phyloP scores from a whole-genome alignment of 1,139 yeast genomes.

The Debaryomyces subglobosus region DNA sequence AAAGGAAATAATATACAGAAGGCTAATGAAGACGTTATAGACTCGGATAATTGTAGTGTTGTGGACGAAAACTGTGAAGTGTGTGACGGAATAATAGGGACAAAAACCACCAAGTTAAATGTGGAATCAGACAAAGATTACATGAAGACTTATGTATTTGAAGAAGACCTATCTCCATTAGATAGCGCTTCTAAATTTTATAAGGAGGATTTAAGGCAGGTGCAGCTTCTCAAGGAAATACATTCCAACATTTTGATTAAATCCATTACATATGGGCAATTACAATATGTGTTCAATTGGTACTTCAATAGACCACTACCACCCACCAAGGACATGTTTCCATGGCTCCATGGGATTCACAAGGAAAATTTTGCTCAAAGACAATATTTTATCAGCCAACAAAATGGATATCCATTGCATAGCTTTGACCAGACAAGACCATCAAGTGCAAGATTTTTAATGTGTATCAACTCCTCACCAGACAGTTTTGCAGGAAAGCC shows the following conservation, averaged over 20 bases:
- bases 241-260: conserved; percentile 19
- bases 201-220: conserved; percentile 5
- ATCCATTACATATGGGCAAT: conserved; percentile 29
- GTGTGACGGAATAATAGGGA: conserved; percentile 37
- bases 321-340: conserved; percentile 69
- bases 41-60: conserved; percentile 10
- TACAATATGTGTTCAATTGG: conserved; percentile 41
- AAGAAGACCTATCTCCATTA: conserved; percentile 25
- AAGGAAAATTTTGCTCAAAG: conserved; percentile 54
- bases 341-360: conserved; percentile 86
- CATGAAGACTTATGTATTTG: not conserved
- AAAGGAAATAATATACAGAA: not conserved
- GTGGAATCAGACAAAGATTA: conserved; percentile 14
- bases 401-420: conserved; percentile 16
- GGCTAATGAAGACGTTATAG: conserved; percentile 8
- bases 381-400: conserved; percentile 40
- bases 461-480: conserved; percentile 51
- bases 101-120: conserved; percentile 43
- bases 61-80: conserved; percentile 32
- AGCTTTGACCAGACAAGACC: conserved; percentile 15
- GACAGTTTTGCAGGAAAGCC: conserved; percentile 5
- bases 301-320: conserved; percentile 64
- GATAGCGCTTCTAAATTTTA: conserved; percentile 27
- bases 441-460: conserved; percentile 42
- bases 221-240: not conserved